Evolutionary conservation across 2,329 filamentous ascomycete genomes (phyloP), one percentile per base, ranked within the genome.

Genomic region (Colletotrichum coccodes): DNA sequence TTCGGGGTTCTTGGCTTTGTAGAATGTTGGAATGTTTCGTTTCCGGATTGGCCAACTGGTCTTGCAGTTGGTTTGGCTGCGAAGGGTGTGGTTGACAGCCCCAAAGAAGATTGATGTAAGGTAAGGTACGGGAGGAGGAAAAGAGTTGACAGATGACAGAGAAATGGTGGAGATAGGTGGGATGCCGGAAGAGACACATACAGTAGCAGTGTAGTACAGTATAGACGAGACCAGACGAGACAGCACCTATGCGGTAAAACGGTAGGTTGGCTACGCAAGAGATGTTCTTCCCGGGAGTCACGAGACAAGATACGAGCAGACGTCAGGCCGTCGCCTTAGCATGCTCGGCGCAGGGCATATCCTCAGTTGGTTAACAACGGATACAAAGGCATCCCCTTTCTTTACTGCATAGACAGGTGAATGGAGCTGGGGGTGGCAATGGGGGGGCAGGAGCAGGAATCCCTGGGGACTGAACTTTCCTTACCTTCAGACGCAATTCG

Each of bases 401-500:
- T 9, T 12, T 18, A 12, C 18, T 40, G 36, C 12, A 16, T 28
- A 3, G 12, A 6, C 44, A n/a, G n/a, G 47, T 32, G 28, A 28
- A 52, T 18, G 46, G 30, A 23, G 11, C 32, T 58, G 40, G 12
- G 38, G n/a, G 23, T 26, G 38, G 26, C 6, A 18, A 32, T 40
- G 32, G 5, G 23, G 30, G 21, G 16, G 16, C 8, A 32, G 14
- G 21, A n/a, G 28, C 28, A 28, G 21, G 18, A 26, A 30, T 53
- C 12, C n/a, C 28, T 30, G 42, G 42, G 16, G 40, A 40, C 32
- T 47, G 28, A 38, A 46, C 49, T 23, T 60, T 42, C 6, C n/a
- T 18, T 57, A 18, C 26, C 36, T 46, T 28, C 34, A 63, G 38
- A 40, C 50, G 52, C 38, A 68, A 44, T 60, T 68, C 64, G 64